Conservation (phyloP, 164 flowering plant species). For the Magnolia changhungtana region DNA sequence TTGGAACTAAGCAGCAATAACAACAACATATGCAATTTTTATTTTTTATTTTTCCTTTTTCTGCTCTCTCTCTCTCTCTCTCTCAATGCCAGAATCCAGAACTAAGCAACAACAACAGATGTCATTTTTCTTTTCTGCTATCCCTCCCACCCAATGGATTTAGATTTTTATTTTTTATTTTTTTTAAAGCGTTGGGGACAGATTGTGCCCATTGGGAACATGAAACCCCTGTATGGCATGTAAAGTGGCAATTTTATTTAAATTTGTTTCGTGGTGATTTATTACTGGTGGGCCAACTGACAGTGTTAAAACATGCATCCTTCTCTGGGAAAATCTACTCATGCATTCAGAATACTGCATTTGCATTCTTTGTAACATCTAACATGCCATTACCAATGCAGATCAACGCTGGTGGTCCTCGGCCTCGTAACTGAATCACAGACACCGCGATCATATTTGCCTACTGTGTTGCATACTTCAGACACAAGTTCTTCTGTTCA, state of each 20-base stretch:
- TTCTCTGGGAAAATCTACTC: too few relatives aligned
- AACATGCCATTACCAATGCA: conserved; percentile 27
- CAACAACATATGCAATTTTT: not conserved
- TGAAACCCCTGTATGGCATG: too few relatives aligned
- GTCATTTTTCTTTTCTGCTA: too few relatives aligned
- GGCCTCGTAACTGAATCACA: conserved; percentile 68
- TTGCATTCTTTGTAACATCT: conserved; percentile 4
- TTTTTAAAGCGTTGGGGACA: too few relatives aligned
- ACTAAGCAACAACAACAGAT: not conserved
- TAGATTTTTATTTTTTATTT: too few relatives aligned
- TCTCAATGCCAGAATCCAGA: not conserved
- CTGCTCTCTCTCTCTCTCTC: too few relatives aligned
- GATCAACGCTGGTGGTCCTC: conserved; percentile 57
- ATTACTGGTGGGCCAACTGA: too few relatives aligned
- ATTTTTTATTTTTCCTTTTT: not conserved
- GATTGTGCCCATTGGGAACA: too few relatives aligned
- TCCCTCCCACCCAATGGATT: too few relatives aligned
- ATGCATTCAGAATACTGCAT: too few relatives aligned
- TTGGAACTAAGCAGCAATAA: not conserved
- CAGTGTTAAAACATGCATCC: too few relatives aligned
- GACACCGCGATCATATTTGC: conserved; percentile 31
- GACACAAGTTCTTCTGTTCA: conserved; percentile 62
- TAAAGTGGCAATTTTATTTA: not conserved
- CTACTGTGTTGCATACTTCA: conserved; percentile 43
- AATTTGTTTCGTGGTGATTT: not conserved